Conservation (phyloP, 805 yeast genomes). For the Pichia insulana region DNA sequence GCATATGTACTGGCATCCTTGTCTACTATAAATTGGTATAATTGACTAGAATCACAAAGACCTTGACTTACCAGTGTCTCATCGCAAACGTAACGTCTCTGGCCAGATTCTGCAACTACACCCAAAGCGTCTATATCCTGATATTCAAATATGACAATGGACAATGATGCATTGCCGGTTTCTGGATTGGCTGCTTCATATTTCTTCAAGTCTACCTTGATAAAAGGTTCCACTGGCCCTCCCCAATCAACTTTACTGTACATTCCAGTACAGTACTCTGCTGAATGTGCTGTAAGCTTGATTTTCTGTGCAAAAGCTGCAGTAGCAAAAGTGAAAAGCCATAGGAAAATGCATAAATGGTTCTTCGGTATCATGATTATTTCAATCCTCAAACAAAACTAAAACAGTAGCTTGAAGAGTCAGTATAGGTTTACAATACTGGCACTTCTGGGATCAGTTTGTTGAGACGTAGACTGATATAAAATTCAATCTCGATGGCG, state of each 20-base stretch:
- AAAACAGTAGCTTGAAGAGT: too few species aligned
- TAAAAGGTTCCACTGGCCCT: constrained; percentile 61
- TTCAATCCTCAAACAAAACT: too few species aligned
- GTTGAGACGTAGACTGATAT: too few species aligned
- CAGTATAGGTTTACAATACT: too few species aligned
- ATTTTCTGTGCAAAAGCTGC: constrained; percentile 35
- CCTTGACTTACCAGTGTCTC: constrained; percentile 47
- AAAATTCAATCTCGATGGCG: too few species aligned
- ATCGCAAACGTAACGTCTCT: constrained; percentile 64
- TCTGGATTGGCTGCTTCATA: constrained; percentile 26
- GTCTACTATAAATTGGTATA: constrained; percentile 55
- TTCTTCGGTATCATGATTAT: too few species aligned
- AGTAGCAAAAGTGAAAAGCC: background rate
- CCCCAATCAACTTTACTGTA: constrained; percentile 83
- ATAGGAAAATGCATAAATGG: background rate
- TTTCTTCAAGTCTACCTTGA: constrained; percentile 36
- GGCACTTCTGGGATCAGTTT: too few species aligned
- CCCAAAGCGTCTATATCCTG: constrained; percentile 70
- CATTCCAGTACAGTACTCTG: constrained; percentile 84
- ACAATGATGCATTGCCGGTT: constrained; percentile 38
- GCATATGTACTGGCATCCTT: constrained; percentile 33
- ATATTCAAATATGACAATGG: constrained; percentile 77
- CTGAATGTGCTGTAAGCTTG: constrained; percentile 37
- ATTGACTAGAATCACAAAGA: constrained; percentile 45
- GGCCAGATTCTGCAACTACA: constrained; percentile 32